These are phyloP conservation scores for Acanthamoeba quina DNA, from an alignment of 208 protist species.

Conservation along the genomic window DNA sequence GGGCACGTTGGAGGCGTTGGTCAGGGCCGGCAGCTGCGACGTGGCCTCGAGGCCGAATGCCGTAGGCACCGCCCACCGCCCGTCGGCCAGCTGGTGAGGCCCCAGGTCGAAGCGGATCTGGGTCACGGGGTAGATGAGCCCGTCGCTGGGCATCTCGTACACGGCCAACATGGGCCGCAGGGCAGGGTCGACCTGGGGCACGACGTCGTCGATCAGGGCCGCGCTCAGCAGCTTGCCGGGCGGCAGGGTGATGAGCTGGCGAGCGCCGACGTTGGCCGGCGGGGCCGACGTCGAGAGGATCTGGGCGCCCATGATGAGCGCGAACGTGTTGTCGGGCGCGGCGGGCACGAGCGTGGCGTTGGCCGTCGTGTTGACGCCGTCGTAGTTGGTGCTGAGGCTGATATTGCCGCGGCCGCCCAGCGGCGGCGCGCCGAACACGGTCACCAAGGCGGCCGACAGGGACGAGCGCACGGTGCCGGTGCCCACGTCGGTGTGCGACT, in stretches of 20 bases:
- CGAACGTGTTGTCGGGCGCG: slow-evolving; percentile 56
- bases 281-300: background rate
- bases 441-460: background rate
- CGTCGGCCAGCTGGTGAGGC: background rate
- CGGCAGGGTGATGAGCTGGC: background rate
- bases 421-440: slow-evolving; percentile 17
- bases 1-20: slow-evolving; percentile 24
- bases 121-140: background rate
- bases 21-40: background rate
- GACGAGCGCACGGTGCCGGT: background rate
- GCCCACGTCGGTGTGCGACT: background rate
- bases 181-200: background rate
- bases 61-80: background rate
- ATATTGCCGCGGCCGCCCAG: slow-evolving; percentile 57
- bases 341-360: slow-evolving; percentile 38
- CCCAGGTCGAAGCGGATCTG: slow-evolving; percentile 54
- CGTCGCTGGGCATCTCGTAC: slow-evolving; percentile 10
- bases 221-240: slow-evolving; percentile 43
- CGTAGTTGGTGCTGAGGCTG: slow-evolving; percentile 34
- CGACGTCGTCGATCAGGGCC: background rate
- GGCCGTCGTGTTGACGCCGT: background rate
- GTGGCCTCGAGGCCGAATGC: background rate
- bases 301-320: slow-evolving; percentile 19
- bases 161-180: slow-evolving; percentile 39
- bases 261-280: background rate